Base-by-base conservation (phyloP, 2,329 filamentous ascomycete species). In the Purpureocillium takamizusanense region DNA sequence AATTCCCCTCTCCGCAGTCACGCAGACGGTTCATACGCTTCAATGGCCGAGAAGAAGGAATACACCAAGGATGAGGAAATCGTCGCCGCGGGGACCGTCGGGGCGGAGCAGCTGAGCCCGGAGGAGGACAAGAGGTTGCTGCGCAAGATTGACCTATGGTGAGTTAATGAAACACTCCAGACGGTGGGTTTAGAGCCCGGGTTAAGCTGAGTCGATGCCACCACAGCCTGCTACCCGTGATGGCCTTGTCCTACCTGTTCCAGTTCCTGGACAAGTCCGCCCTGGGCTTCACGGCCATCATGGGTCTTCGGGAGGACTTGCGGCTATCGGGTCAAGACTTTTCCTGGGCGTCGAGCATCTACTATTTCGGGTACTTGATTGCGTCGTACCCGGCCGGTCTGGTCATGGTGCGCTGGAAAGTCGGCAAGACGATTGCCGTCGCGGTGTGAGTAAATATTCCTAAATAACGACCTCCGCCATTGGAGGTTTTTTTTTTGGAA, bases 231-330 rank as follows among this genome's bases (percentile, higher is more conserved):
- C 66, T 80, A 54, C 77, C 67, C 4, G 42, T 67, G 41, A 65
- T 70, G 62, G 73, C 57, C 39, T 63, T 46, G 48, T 72, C 64
- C 1, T 80, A 80, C 48, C 67, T 72, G n/a, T 57, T 79, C 5
- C 76, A 80, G 43, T 80, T 72, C 45, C 60, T 76, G 2, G 77
- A 81, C 56, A 80, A 81, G 52, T 72, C 70, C 0, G 69, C 67
- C 0, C 55, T 78, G 2, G 65, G 59, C n/a, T 72, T 71, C 50
- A 66, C 69, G 0, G 66, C 66, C 29, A 59, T 74, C 44, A 65
- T 74, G 63, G 67, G 69, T 1, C 51, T 74, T 4, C 60, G 58
- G 27, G 47, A 60, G 6, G 69, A 70, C 17, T 62, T 70, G 37
- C 46, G 56, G 11, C 53, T 75, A 16, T 57, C 61, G 7, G 69